These are phyloP conservation scores for Malus hybrid DNA, from an alignment of 331 rosid species.

Conservation along the genomic window DNA sequence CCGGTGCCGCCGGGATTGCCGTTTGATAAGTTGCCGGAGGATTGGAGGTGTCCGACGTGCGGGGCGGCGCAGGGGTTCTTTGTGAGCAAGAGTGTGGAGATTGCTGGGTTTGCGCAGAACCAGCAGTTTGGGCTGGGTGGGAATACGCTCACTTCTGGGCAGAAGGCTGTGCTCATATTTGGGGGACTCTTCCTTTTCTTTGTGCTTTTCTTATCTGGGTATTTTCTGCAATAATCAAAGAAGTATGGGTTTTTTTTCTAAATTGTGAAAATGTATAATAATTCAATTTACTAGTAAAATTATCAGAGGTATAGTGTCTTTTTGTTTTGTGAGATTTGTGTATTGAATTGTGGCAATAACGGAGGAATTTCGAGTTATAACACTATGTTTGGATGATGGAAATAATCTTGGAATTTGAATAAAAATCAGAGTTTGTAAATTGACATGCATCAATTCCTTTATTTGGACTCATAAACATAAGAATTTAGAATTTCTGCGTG, in stretches of 20 bases:
- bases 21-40: constrained; percentile 74
- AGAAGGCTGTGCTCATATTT: constrained; percentile 79
- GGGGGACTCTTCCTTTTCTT: constrained; percentile 73
- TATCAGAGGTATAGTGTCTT: constrained; percentile 3
- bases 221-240: constrained; percentile 65
- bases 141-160: constrained; percentile 74
- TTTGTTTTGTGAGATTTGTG: background rate
- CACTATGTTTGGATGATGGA: too few relatives aligned
- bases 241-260: background rate
- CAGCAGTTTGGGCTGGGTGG: constrained; percentile 95
- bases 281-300: constrained; percentile 6
- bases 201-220: constrained; percentile 68
- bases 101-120: constrained; percentile 94
- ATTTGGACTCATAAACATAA: too few relatives aligned
- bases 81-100: constrained; percentile 86
- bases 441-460: too few relatives aligned
- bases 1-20: constrained; percentile 77
- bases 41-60: constrained; percentile 93
- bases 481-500: too few relatives aligned
- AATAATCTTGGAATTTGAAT: too few relatives aligned
- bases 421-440: too few relatives aligned
- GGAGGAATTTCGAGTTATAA: background rate
- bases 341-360: background rate
- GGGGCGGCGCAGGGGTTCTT: constrained; percentile 86
- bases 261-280: background rate